phyloP scores from a whole-genome alignment of 208 protist genomes.

The Wallacemonas rigidus region DNA sequence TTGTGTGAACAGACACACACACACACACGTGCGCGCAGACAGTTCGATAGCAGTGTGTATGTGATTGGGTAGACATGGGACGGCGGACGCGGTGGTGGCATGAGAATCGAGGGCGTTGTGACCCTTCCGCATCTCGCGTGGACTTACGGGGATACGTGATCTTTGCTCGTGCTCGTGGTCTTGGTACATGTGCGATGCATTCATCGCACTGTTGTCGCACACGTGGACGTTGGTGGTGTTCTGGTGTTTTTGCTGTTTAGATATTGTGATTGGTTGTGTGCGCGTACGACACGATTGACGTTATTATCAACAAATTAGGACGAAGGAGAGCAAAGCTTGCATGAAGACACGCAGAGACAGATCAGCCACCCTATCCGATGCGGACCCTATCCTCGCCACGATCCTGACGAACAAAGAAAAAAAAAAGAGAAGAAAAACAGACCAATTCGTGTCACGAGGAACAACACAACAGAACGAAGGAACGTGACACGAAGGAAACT shows the following conservation, averaged over 20 bases:
- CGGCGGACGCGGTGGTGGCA: no score
- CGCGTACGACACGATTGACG: background rate
- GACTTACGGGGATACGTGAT: no score
- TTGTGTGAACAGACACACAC: no score
- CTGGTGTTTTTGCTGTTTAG: conserved; percentile 14
- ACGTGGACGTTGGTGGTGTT: background rate
- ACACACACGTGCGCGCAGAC: no score
- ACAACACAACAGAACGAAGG: conserved; percentile 4
- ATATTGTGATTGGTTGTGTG: conserved; percentile 6
- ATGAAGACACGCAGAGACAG: background rate
- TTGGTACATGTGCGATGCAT: no score
- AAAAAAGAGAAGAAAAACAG: conserved; percentile 24
- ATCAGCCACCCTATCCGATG: no score
- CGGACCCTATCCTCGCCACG: background rate
- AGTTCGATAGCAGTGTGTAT: no score
- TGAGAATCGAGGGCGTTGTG: no score
- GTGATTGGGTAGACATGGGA: no score
- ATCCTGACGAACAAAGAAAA: conserved; percentile 17
- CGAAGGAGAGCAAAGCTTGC: background rate
- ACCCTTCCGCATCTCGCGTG: no score
- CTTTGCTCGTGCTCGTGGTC: no score
- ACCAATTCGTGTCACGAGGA: background rate
- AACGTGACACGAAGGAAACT: background rate
- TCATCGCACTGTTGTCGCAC: no score
- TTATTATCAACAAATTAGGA: conserved; percentile 14